Base-by-base conservation (phyloP, 2,329 filamentous ascomycete genomes). In the Calonectria naviculata region DNA sequence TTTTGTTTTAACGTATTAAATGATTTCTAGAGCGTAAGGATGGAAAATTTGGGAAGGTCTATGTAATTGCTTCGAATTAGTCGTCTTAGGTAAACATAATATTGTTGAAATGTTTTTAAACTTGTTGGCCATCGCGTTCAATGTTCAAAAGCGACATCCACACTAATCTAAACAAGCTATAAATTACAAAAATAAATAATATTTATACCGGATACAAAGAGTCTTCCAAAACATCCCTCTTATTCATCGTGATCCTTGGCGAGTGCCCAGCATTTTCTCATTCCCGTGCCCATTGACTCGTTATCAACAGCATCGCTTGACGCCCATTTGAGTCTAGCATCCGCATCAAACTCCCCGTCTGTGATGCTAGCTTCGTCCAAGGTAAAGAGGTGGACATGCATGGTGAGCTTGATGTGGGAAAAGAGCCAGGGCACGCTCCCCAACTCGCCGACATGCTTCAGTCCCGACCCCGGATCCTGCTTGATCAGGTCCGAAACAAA, bases 271-370 rank as follows among this genome's bases (percentile, higher is more conserved):
- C 89, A 90, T 75, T 89, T 89, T 42, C 86, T 83, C 88, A 90
- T 90, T 0, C 89, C 89, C 0, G 88, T 90, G 0, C 89, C 88
- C 88, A 90, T 90, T 0, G 87, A 88, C 76, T 88, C 87, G 1
- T 75, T 76, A 2, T 89, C 87, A 1, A 89, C 81, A 9, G 83
- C 81, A 3, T 79, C 75, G 1, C 78, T 79, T 28, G 82, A 81
- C 1, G 83, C 82, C 84, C 87, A 88, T 31, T 61, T 77, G 19
- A 75, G 54, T 8, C 81, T 81, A 24, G 68, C 70, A 31, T 61
- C 42, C 24, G 54, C 49, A 28, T 68, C 70, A 67, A 49, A 65
- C 38, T 58, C 54, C 3, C 31, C 65, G 60, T 73, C 66, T 5
- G 26, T 52, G 63, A 58, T 17, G 36, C 36, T 63, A 1, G n/a